Conservation (phyloP, 306 rosid genomes). For the Corylus heterophylla region DNA sequence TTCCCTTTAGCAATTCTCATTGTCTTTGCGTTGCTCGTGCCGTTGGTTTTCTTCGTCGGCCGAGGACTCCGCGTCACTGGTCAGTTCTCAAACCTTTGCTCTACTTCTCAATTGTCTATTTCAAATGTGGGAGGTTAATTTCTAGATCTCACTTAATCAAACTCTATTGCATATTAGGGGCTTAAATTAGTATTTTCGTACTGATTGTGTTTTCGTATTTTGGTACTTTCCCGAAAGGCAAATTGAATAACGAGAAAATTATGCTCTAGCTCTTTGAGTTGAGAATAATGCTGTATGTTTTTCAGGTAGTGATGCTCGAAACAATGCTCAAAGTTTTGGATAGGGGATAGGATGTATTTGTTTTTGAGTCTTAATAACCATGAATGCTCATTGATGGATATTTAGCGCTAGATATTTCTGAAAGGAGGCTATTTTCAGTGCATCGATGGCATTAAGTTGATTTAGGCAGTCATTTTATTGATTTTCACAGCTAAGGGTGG, state of each 20-base stretch:
- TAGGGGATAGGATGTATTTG: neutral
- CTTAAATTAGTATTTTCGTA: neutral
- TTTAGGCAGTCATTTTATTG: neutral
- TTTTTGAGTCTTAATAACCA: neutral
- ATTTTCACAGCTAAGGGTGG: neutral
- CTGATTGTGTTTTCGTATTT: neutral
- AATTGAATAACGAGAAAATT: neutral
- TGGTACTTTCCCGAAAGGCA: neutral
- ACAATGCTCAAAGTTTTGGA: neutral
- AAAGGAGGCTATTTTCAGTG: neutral
- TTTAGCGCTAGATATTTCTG: neutral
- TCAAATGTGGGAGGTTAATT: neutral
- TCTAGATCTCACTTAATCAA: neutral
- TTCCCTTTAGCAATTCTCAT: conserved; percentile 45
- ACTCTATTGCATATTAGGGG: neutral
- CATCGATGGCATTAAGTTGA: neutral
- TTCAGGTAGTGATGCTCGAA: neutral
- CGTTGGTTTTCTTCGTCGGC: conserved; percentile 63
- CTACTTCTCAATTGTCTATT: neutral
- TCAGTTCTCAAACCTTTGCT: conserved; percentile 28
- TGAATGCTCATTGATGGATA: neutral
- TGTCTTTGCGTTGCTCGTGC: conserved; percentile 55
- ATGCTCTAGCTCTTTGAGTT: neutral
- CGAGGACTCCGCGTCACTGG: conserved; percentile 56
- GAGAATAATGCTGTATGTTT: neutral